phyloP scores from a whole-genome alignment of 805 yeast genomes.

The Kregervanrija delftensis region DNA sequence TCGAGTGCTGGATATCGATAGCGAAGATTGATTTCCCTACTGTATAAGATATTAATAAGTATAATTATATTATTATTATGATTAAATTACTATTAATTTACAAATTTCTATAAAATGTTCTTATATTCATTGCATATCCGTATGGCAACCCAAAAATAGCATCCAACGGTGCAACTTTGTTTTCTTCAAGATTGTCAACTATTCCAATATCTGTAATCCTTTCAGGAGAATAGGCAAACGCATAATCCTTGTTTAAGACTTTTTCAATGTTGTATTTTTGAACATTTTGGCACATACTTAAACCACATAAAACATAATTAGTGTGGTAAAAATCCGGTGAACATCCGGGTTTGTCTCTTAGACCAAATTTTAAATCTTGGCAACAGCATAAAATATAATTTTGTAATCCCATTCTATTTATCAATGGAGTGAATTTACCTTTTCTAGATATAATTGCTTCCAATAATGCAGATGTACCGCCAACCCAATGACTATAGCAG shows the following conservation, averaged over 20 bases:
- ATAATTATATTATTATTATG: no score
- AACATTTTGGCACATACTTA: conserved; percentile 49
- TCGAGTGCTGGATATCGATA: no score
- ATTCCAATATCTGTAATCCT: conserved; percentile 12
- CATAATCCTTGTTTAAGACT: conserved; percentile 12
- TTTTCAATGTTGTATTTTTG: conserved; percentile 21
- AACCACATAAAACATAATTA: conserved; percentile 74
- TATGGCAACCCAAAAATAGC: conserved; percentile 56
- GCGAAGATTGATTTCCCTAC: no score
- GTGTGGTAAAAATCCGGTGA: conserved; percentile 85
- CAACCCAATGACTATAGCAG: conserved; percentile 95
- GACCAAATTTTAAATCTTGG: conserved; percentile 55
- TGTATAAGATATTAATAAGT: no score
- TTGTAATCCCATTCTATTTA: conserved; percentile 52
- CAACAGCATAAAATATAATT: conserved; percentile 71
- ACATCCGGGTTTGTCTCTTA: conserved; percentile 83
- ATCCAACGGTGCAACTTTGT: conserved; percentile 32
- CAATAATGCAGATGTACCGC: conserved; percentile 61
- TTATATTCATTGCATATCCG: conserved; percentile 22
- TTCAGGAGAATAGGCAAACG: conserved; percentile 23
- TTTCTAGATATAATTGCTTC: conserved; percentile 38
- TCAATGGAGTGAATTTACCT: conserved; percentile 13
- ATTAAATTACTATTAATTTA: not conserved
- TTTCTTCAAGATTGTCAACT: conserved; percentile 15
- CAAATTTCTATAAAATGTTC: conserved; percentile 3